Conservation (phyloP, 176 grass and related monocot species). For the Triticum monococcum region DNA sequence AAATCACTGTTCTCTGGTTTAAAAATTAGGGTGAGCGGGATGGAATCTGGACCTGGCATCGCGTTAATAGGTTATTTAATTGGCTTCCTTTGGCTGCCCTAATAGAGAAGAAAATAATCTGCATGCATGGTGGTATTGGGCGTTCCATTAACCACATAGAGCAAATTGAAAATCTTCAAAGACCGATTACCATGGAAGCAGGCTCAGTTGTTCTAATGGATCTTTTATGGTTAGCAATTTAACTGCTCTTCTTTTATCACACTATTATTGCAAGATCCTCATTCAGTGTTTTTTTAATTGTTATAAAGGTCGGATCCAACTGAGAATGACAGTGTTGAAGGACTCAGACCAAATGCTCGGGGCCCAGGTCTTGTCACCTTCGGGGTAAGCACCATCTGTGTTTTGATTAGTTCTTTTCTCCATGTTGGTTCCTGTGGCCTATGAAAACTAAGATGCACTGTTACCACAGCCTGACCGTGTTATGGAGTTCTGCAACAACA, state of each 20-base stretch:
- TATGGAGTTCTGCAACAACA: slow-evolving; percentile 99
- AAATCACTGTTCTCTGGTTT: slow-evolving; percentile 21
- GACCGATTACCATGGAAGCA: slow-evolving; percentile 97
- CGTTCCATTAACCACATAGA: slow-evolving; percentile 97
- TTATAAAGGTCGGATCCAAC: slow-evolving; percentile 94
- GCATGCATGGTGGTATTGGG: slow-evolving; percentile 99
- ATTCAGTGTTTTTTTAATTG: slow-evolving; percentile 25
- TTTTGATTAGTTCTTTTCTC: neutral
- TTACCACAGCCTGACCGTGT: slow-evolving; percentile 90
- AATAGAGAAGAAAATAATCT: slow-evolving; percentile 99
- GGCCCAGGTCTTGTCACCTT: slow-evolving; percentile 98
- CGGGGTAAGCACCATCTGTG: slow-evolving; percentile 59
- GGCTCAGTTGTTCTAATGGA: slow-evolving; percentile 99
- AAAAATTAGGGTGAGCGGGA: slow-evolving; percentile 84
- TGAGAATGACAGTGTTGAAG: slow-evolving; percentile 97
- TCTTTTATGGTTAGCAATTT: slow-evolving; percentile 82
- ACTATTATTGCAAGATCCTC: slow-evolving; percentile 29
- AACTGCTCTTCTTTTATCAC: neutral
- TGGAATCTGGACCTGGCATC: slow-evolving; percentile 98
- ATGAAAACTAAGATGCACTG: neutral
- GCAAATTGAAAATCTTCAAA: slow-evolving; percentile 94
- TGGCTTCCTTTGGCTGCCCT: slow-evolving; percentile 96
- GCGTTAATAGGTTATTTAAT: slow-evolving; percentile 90
- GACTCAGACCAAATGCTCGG: slow-evolving; percentile 93
- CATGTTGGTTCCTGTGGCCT: neutral